phyloP scores from a whole-genome alignment of 73 alveolate species.

The Stentor coeruleus region DNA sequence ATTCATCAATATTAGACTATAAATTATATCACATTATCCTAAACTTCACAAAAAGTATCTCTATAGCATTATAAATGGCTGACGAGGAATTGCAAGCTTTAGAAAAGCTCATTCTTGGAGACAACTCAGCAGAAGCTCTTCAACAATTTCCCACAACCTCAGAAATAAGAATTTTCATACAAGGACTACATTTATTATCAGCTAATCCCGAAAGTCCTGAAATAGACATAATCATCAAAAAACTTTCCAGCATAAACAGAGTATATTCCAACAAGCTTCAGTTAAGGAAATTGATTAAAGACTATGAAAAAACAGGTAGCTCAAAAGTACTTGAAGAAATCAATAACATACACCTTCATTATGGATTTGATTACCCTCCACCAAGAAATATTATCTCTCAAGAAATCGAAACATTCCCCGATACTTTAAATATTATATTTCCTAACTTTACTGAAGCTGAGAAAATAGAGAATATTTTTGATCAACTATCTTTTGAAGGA shows the following conservation, averaged over 20 bases:
- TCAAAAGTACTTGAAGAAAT: not conserved
- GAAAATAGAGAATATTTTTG: not conserved
- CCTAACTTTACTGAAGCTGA: not conserved
- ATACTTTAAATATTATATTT: no score
- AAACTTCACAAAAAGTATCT: no score
- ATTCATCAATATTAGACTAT: no score
- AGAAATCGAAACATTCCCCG: not conserved
- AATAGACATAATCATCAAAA: no score
- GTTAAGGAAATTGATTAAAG: not conserved
- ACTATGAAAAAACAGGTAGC: not conserved
- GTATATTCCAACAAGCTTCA: not conserved
- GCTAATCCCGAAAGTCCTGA: no score
- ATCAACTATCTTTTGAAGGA: not conserved
- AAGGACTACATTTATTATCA: no score
- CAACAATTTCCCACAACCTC: not conserved
- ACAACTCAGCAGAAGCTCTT: not conserved
- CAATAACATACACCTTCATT: not conserved
- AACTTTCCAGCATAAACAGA: no score
- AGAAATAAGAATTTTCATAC: no score
- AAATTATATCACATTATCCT: no score
- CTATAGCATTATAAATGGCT: no score
- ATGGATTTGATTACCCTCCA: not conserved
- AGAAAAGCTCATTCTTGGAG: not conserved
- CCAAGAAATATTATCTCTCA: not conserved
- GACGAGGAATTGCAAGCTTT: constrained; percentile 2